Percentiles rank a stretch among this genome's conserved stretches.
These are phyloP conservation scores for Ilex aquifolium DNA, from an alignment of 257 asterid genomes.

Conservation along the genomic window DNA sequence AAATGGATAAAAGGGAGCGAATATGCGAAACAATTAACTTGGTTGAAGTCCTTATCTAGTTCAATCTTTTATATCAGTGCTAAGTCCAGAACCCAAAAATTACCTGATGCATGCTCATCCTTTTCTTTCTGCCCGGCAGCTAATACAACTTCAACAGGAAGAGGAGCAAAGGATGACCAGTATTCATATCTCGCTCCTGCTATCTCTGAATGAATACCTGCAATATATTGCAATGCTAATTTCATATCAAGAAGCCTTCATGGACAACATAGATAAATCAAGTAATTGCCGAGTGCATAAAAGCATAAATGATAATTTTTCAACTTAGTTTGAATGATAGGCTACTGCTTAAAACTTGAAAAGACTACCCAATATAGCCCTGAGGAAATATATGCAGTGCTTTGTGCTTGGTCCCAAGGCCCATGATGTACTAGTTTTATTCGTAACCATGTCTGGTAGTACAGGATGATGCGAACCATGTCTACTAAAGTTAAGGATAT, in stretches of 20 bases:
- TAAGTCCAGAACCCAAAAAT: constrained; percentile 8
- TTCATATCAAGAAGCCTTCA: too few species aligned
- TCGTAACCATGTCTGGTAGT: too few species aligned
- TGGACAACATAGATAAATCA: too few species aligned
- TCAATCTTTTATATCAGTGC: not conserved
- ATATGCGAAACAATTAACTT: not conserved
- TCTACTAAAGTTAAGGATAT: too few species aligned
- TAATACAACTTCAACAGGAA: constrained; percentile 63
- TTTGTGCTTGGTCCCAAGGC: too few species aligned
- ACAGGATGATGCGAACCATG: too few species aligned
- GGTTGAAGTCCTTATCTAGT: constrained; percentile 2
- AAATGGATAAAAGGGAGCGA: constrained; percentile 11
- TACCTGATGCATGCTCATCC: constrained; percentile 43
- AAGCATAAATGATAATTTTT: not conserved
- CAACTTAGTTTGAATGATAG: not conserved
- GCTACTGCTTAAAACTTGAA: too few species aligned
- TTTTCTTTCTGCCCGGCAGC: constrained; percentile 74
- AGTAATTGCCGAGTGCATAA: not conserved
- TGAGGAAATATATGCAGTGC: too few species aligned
- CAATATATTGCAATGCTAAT: constrained; percentile 9
- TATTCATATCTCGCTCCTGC: constrained; percentile 68
- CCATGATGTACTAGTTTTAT: too few species aligned
- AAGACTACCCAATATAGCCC: too few species aligned
- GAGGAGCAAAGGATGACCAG: constrained; percentile 74
- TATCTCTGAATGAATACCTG: constrained; percentile 79